Conservation (phyloP, 768 basidiomycete species). For the Thelephora ganbajun region DNA sequence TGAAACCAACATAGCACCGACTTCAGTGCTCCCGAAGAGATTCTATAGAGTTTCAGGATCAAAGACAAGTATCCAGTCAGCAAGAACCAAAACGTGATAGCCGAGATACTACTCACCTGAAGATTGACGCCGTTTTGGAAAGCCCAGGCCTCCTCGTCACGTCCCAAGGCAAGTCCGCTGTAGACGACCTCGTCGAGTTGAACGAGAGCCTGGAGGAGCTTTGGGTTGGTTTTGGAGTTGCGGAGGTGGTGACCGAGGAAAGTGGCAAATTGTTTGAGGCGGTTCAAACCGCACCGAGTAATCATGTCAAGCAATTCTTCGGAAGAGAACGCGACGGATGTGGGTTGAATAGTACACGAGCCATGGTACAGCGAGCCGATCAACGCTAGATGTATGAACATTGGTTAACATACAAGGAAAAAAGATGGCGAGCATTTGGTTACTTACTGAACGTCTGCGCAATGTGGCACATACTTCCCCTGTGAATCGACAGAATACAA, state of each 20-base stretch:
- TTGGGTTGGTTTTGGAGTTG: constrained; percentile 42
- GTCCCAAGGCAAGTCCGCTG: constrained; percentile 47
- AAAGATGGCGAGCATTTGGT: constrained; percentile 9
- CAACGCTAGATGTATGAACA: constrained; percentile 34
- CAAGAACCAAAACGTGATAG: neutral
- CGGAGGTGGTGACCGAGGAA: constrained; percentile 55
- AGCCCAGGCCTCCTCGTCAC: constrained; percentile 64
- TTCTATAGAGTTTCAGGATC: constrained; percentile 29
- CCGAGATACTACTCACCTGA: constrained; percentile 27
- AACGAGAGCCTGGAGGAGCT: constrained; percentile 41
- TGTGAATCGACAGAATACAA: constrained; percentile 23
- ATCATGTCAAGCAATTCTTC: constrained; percentile 66
- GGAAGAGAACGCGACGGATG: constrained; percentile 46
- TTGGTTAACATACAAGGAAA: constrained; percentile 13
- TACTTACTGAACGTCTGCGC: constrained; percentile 61
- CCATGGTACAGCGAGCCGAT: constrained; percentile 61
- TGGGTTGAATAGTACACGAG: constrained; percentile 60
- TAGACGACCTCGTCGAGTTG: constrained; percentile 51
- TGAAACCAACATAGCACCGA: constrained; percentile 58
- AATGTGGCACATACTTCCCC: constrained; percentile 79
- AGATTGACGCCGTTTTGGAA: constrained; percentile 48
- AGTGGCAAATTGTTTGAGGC: constrained; percentile 60
- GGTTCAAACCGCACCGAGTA: constrained; percentile 49
- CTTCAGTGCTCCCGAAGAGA: constrained; percentile 72
- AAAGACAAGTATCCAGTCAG: constrained; percentile 6